Conservation (phyloP, 169 alveolate genomes). For the Plasmodium knowlesi region DNA sequence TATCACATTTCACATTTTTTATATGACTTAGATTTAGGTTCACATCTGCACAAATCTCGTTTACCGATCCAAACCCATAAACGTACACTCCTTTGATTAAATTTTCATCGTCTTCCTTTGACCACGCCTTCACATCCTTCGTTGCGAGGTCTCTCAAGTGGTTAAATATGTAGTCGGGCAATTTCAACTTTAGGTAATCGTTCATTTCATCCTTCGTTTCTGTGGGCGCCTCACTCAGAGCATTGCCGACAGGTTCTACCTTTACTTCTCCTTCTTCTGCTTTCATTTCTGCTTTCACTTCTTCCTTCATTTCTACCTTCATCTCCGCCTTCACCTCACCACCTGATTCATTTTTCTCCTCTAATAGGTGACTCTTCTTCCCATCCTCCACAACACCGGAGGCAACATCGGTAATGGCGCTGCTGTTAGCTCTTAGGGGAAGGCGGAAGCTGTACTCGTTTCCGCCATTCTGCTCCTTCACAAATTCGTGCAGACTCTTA, state of each 20-base stretch:
- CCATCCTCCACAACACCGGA: not conserved
- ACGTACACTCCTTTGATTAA: conserved; percentile 88
- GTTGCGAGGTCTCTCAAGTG: conserved; percentile 78
- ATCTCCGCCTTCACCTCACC: not conserved
- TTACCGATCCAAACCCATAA: conserved; percentile 91
- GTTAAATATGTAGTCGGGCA: conserved; percentile 79
- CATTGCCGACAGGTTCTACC: conserved; percentile 18
- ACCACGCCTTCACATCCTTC: conserved; percentile 86
- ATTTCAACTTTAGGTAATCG: conserved; percentile 74
- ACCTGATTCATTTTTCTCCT: not conserved
- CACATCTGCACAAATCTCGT: conserved; percentile 87
- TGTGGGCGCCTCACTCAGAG: not conserved
- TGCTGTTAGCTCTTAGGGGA: conserved; percentile 46
- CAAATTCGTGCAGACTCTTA: conserved; percentile 72
- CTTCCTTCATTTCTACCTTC: not conserved
- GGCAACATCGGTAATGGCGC: not conserved
- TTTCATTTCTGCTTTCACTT: not conserved
- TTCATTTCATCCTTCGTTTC: conserved; percentile 24
- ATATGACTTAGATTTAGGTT: conserved; percentile 82
- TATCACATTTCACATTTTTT: conserved; percentile 84
- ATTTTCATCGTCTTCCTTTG: conserved; percentile 84
- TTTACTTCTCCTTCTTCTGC: not conserved
- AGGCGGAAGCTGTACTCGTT: conserved; percentile 83
- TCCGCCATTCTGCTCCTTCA: conserved; percentile 81
- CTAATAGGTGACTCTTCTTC: not conserved